A percentile compares a stretch with the other conserved stretches of the same genome.
Conservation (phyloP, 768 basidiomycete species). For the Rhodotorula taiwanensis region DNA sequence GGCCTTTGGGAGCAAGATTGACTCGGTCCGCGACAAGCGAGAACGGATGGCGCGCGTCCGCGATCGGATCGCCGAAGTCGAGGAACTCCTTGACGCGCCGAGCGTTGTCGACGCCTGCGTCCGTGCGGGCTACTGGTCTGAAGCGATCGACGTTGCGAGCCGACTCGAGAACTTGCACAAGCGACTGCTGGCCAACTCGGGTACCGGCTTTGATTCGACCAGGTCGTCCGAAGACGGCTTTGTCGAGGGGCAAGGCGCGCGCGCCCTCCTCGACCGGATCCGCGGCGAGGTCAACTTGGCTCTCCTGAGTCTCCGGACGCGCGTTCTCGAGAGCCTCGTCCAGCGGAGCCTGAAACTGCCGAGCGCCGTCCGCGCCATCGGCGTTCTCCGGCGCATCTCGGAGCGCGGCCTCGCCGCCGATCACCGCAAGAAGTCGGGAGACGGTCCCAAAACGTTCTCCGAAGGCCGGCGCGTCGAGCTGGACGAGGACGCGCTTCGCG, state of each 20-base stretch:
- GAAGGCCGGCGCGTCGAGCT: constrained; percentile 5
- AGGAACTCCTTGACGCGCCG: constrained; percentile 84
- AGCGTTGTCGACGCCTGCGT: constrained; percentile 87
- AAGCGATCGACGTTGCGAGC: constrained; percentile 72
- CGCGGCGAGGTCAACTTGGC: constrained; percentile 28
- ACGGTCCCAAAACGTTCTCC: neutral
- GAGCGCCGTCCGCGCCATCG: constrained; percentile 35
- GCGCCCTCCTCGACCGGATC: constrained; percentile 30
- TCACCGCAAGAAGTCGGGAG: no score
- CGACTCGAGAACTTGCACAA: constrained; percentile 25
- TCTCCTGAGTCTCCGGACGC: constrained; percentile 22
- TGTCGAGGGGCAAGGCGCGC: constrained; percentile 3
- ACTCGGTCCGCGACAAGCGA: constrained; percentile 19
- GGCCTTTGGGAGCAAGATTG: constrained; percentile 14
- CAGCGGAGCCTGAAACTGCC: constrained; percentile 39
- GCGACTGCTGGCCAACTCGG: neutral
- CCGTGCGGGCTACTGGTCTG: constrained; percentile 82
- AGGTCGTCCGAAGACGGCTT: neutral
- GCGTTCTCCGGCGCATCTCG: constrained; percentile 32
- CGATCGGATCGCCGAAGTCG: constrained; percentile 87
- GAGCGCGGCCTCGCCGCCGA: constrained; percentile 6
- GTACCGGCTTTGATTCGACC: no score
- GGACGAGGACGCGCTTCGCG: constrained; percentile 36
- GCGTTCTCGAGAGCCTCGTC: constrained; percentile 36
- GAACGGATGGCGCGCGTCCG: constrained; percentile 58